Base-by-base conservation (phyloP, 208 protist genomes). In the Trypanosoma boissoni region DNA sequence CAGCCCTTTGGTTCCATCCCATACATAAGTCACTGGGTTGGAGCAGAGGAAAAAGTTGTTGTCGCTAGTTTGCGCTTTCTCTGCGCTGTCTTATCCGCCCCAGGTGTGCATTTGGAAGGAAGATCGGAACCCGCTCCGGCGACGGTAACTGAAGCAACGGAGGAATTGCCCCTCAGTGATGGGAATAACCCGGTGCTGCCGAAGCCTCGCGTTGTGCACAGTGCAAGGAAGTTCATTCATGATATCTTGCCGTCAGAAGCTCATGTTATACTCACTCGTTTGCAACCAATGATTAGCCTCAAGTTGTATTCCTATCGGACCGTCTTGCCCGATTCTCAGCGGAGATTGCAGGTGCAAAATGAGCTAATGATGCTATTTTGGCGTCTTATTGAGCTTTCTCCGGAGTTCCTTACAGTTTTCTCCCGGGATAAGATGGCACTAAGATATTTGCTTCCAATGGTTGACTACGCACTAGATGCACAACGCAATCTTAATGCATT, bases 281-380 rank as follows among this genome's bases (percentile, higher is more conserved):
- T 89, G 46, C 48, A 70, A 26, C 67, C 37, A 0, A 69, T 92
- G 28, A 73, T 94, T 29, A 64, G 76, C 6, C 68, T 92, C 16
- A 78, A 76, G 24, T 61, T 69, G 41, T 90, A 86, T 71, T 58
- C 76, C 3, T 70, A 73, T 36, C 76, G 78, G 55, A 94, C 81
- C 18, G 74, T 76, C 61, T 64, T 92, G 14, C 86, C 86, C 9
- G 80, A 82, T 37, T 93, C 90, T 16, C 83, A 92, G 58, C 71
- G 54, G 27, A 65, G 34, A 20, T 76, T 92, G 21, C 3, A 45
- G 29, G 78, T 67, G 6, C 75, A 91, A 31, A 74, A 88, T 56
- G 80, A 92, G 58, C 79, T 91, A 14, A 83, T 96, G 75, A 59
- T 93, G 68, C 71, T 96, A 21, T 68, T 96, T n/a, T 93, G 82